Conservation (phyloP, 495 filamentous ascomycete species). For the Penicillium daleae region DNA sequence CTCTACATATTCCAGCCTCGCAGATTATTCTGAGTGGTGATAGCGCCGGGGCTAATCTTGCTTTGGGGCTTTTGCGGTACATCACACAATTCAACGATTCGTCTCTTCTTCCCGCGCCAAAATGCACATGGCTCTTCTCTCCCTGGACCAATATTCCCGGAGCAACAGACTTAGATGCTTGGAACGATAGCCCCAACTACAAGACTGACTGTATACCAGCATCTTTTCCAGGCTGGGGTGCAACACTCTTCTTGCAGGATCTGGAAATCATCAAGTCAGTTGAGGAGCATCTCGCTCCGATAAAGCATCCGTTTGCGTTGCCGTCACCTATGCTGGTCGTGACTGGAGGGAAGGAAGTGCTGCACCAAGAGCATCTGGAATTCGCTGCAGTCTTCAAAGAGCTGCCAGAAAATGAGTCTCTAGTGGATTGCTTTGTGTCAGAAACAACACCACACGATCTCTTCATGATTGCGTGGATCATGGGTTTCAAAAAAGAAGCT, state of each 20-base stretch:
- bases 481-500: slow-evolving; percentile 38
- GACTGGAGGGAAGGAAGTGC: slow-evolving; percentile 44
- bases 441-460: slow-evolving; percentile 44
- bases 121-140: slow-evolving; percentile 38
- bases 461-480: slow-evolving; percentile 35
- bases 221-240: slow-evolving; percentile 40
- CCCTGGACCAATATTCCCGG: slow-evolving; percentile 42
- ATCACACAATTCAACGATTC: slow-evolving; percentile 18
- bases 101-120: slow-evolving; percentile 21
- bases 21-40: slow-evolving; percentile 50
- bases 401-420: slow-evolving; percentile 21
- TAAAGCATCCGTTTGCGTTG: slow-evolving; percentile 40
- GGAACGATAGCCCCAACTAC: slow-evolving; percentile 36
- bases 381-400: slow-evolving; percentile 34
- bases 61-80: slow-evolving; percentile 42
- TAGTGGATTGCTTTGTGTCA: slow-evolving; percentile 37
- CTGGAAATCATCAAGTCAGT: slow-evolving; percentile 19
- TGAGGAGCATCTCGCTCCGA: slow-evolving; percentile 36
- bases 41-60: slow-evolving; percentile 47
- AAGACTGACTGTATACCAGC: slow-evolving; percentile 40
- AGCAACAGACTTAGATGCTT: slow-evolving; percentile 7
- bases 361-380: slow-evolving; percentile 38
- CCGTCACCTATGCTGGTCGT: slow-evolving; percentile 41
- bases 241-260: slow-evolving; percentile 29
- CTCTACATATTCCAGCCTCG: slow-evolving; percentile 32